Percentiles rank a stretch among this genome's conserved stretches.
Evolutionary conservation across 768 basidiomycete genomes (phyloP).

Genomic region (Favolaschia claudopus): DNA sequence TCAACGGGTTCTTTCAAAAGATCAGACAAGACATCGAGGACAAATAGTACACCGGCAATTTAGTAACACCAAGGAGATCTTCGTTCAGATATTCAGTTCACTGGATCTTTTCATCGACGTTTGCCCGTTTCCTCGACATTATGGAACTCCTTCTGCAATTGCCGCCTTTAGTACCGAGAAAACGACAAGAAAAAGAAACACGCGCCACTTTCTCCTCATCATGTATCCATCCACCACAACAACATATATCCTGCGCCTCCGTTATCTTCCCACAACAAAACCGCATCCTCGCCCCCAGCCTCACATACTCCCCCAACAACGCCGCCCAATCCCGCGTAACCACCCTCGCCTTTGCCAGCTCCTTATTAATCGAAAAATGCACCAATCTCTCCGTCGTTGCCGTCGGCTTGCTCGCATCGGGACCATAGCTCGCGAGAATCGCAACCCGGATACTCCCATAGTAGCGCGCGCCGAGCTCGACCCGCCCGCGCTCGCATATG

Average conservation of each 20-base stretch:
- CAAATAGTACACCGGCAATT: too few species aligned
- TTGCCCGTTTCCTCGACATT: too few species aligned
- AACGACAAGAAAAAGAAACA: not conserved
- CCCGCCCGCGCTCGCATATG: not conserved
- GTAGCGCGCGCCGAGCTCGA: not conserved
- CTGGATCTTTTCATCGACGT: too few species aligned
- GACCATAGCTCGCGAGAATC: not conserved
- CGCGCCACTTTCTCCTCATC: slow-evolving; percentile 1
- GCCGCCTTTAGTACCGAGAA: too few species aligned
- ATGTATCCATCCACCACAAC: slow-evolving; percentile 12
- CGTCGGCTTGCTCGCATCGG: not conserved
- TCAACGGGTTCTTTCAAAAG: too few species aligned
- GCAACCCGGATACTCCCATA: not conserved
- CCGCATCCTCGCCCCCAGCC: not conserved
- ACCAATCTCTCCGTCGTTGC: not conserved
- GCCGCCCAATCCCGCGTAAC: not conserved
- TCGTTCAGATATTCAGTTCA: too few species aligned
- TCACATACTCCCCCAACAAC: not conserved
- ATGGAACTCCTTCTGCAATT: too few species aligned
- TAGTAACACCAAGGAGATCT: too few species aligned
- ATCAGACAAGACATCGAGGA: too few species aligned
- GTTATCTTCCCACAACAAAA: not conserved
- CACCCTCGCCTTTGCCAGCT: not conserved
- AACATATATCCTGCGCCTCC: not conserved
- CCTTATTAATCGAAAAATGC: slow-evolving; percentile 3